Conservation (phyloP, 441 rosid species). For the Arabidopsis lyrata region DNA sequence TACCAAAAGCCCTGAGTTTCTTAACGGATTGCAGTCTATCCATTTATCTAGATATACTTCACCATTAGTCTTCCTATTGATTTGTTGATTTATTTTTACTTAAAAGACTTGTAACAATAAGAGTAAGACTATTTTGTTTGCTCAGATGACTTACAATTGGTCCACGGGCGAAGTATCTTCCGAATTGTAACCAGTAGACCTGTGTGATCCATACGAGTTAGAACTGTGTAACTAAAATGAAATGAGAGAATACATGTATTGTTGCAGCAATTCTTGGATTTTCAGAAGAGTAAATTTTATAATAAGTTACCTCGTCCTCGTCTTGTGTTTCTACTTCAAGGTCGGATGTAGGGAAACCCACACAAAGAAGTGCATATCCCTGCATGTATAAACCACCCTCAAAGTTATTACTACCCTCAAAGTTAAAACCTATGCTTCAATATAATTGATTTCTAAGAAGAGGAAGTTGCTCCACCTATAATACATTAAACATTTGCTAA, state of each 20-base stretch:
- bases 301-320: slow-evolving; percentile 81
- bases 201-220: slow-evolving; percentile 45
- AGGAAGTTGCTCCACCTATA: background rate
- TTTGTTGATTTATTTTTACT: background rate
- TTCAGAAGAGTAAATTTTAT: slow-evolving; percentile 18
- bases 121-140: background rate
- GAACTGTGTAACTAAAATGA: background rate
- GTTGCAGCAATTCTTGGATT: slow-evolving; percentile 17
- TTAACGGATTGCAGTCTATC: no score
- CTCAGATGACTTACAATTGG: slow-evolving; percentile 73
- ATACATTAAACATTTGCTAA: background rate
- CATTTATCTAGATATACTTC: slow-evolving; percentile 3
- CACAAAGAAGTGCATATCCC: slow-evolving; percentile 97
- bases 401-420: no score
- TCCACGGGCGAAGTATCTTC: slow-evolving; percentile 98
- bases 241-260: slow-evolving; percentile 13
- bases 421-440: no score
- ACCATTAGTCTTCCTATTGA: background rate
- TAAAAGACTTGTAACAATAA: no score
- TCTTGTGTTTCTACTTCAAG: slow-evolving; percentile 94
- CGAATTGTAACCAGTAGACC: slow-evolving; percentile 99
- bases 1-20: no score
- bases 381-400: slow-evolving; percentile 46
- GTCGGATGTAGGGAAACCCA: slow-evolving; percentile 86
- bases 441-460: no score